phyloP scores from a whole-genome alignment of 768 basidiomycete genomes.

The Boletellus ananiceps region DNA sequence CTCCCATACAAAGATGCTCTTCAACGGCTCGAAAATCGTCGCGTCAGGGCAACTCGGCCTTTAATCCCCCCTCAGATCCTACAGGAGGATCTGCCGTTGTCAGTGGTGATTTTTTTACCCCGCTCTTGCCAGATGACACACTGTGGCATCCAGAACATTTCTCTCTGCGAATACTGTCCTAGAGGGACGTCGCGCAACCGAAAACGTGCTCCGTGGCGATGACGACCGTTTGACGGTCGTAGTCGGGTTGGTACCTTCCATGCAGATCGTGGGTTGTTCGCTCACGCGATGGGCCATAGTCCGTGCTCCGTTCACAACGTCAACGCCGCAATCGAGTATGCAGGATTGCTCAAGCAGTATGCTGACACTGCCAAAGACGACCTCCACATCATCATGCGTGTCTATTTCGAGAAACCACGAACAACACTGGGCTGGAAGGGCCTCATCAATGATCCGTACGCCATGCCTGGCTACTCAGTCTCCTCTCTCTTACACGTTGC shows the following conservation, averaged over 20 bases:
- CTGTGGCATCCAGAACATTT: slow-evolving; percentile 50
- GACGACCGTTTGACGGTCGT: slow-evolving; percentile 94
- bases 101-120: slow-evolving; percentile 27
- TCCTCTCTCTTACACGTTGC: background rate
- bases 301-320: slow-evolving; percentile 95
- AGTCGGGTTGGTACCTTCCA: slow-evolving; percentile 57
- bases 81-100: slow-evolving; percentile 90
- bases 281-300: slow-evolving; percentile 33
- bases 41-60: slow-evolving; percentile 83
- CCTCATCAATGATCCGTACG: slow-evolving; percentile 87
- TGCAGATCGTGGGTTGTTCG: background rate
- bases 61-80: slow-evolving; percentile 94
- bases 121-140: background rate
- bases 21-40: slow-evolving; percentile 75
- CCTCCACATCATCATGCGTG: slow-evolving; percentile 93
- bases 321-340: slow-evolving; percentile 84
- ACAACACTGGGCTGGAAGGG: slow-evolving; percentile 99
- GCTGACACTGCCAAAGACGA: slow-evolving; percentile 79
- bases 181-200: slow-evolving; percentile 73
- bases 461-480: background rate
- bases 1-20: slow-evolving; percentile 79
- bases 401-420: slow-evolving; percentile 96
- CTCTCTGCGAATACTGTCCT: slow-evolving; percentile 84
- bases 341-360: slow-evolving; percentile 70
- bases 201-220: slow-evolving; percentile 75